A percentile compares a stretch with the other conserved stretches of the same genome.
Conservation (phyloP, 2,329 filamentous ascomycete species). For the Botrytis elliptica region DNA sequence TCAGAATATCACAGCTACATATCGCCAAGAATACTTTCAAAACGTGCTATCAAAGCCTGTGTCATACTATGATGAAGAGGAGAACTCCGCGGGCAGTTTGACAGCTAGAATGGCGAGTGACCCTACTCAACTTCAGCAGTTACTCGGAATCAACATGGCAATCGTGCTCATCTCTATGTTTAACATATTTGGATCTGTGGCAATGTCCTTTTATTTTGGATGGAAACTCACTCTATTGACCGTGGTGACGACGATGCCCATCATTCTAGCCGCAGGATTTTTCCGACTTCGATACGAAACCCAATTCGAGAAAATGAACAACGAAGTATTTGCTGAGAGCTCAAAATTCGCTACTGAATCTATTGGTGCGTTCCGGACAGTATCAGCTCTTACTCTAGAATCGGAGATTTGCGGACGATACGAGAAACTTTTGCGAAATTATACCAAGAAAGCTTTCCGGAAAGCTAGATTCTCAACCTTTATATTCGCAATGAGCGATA, state of each 20-base stretch:
- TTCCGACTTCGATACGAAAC: slow-evolving; percentile 53
- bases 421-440: slow-evolving; percentile 45
- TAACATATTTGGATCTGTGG: slow-evolving; percentile 61
- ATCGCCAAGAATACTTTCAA: slow-evolving; percentile 48
- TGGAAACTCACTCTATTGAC: slow-evolving; percentile 75
- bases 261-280: slow-evolving; percentile 47
- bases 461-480: slow-evolving; percentile 50
- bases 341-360: slow-evolving; percentile 64
- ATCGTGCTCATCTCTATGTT: slow-evolving; percentile 64
- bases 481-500: slow-evolving; percentile 55
- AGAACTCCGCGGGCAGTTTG: slow-evolving; percentile 49
- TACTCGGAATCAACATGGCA: slow-evolving; percentile 50
- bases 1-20: slow-evolving; percentile 39
- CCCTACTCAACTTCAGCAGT: slow-evolving; percentile 50
- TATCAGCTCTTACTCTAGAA: slow-evolving; percentile 62
- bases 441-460: slow-evolving; percentile 49
- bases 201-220: slow-evolving; percentile 68
- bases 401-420: slow-evolving; percentile 54
- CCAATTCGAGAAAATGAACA: slow-evolving; percentile 56
- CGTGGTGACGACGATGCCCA: slow-evolving; percentile 56
- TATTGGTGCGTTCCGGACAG: slow-evolving; percentile 62
- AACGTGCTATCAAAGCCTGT: slow-evolving; percentile 46
- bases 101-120: slow-evolving; percentile 49
- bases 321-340: slow-evolving; percentile 57
- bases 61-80: slow-evolving; percentile 45